Evolutionary conservation across 2,329 filamentous ascomycete species (phyloP).

Genomic region (Nectriaceae sp.): DNA sequence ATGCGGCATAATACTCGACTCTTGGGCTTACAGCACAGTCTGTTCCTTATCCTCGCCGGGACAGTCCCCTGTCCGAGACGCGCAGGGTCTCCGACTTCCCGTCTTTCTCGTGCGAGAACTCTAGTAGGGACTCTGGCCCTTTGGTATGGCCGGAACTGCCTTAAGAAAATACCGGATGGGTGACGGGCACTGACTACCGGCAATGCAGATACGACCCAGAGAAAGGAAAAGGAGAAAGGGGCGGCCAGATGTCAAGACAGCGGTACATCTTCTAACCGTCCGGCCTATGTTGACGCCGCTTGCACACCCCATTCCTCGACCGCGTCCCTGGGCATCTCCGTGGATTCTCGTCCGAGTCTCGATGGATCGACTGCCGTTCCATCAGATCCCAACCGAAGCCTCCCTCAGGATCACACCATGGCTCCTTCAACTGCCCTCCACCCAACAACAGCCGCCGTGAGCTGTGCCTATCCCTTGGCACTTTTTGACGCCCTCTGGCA

Average conservation of each 20-base stretch:
- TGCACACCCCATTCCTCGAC: background rate
- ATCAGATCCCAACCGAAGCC: constrained; percentile 12
- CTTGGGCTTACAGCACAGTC: too few species aligned
- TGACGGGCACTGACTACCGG: too few species aligned
- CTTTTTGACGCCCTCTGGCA: constrained; percentile 4
- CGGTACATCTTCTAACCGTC: background rate
- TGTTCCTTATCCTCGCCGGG: background rate
- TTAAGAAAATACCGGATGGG: too few species aligned
- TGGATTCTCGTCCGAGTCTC: constrained; percentile 5
- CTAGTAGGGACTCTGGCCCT: too few species aligned
- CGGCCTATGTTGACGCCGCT: background rate
- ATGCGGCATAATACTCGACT: background rate
- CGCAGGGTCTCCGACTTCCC: background rate
- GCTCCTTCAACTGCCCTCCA: constrained; percentile 10
- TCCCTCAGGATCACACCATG: constrained; percentile 20
- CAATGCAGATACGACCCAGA: background rate
- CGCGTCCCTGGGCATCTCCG: constrained; percentile 1
- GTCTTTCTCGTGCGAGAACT: too few species aligned
- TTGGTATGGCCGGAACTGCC: too few species aligned
- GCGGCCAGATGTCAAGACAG: constrained; percentile 13
- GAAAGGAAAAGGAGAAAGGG: constrained; percentile 19
- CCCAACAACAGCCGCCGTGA: constrained; percentile 13
- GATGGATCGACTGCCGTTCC: constrained; percentile 4
- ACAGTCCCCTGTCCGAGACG: background rate
- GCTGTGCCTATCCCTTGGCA: background rate